Percentiles rank a stretch among this genome's conserved stretches.
Conservation (phyloP, 2,329 filamentous ascomycete species). For the Xylariaceae sp. region DNA sequence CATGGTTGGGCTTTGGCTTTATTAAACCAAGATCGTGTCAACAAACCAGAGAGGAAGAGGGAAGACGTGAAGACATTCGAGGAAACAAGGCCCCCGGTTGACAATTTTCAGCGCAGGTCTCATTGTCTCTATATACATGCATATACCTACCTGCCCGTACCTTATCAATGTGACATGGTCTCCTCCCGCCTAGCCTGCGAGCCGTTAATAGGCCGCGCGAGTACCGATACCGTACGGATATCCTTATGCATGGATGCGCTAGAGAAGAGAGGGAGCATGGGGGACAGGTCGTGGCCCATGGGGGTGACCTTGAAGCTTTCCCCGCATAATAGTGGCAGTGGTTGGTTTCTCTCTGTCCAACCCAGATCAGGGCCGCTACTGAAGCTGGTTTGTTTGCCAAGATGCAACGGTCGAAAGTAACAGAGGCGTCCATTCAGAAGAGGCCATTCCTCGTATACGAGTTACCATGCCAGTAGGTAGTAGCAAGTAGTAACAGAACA, state of each 20-base stretch:
- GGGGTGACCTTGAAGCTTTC: slow-evolving; percentile 1
- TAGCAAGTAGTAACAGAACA: not conserved
- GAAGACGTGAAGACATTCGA: not conserved
- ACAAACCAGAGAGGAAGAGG: not conserved
- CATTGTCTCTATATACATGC: not conserved
- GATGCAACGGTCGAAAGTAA: not conserved
- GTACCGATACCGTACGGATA: not conserved
- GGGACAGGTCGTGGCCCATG: too few species aligned
- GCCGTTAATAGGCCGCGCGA: not conserved
- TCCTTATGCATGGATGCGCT: slow-evolving; percentile 14
- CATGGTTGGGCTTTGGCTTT: slow-evolving; percentile 18
- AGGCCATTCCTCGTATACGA: not conserved
- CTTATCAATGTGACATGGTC: not conserved
- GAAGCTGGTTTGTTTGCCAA: not conserved
- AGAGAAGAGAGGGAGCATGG: not conserved
- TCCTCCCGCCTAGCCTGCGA: not conserved
- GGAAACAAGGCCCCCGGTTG: not conserved
- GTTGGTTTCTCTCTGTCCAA: not conserved
- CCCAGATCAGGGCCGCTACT: not conserved
- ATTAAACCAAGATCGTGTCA: not conserved
- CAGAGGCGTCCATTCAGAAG: too few species aligned
- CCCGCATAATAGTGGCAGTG: slow-evolving; percentile 2
- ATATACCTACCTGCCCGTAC: not conserved
- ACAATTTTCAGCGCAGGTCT: slow-evolving; percentile 3
- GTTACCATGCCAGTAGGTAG: too few species aligned